phyloP scores from a whole-genome alignment of 495 filamentous ascomycete species.

The Thermothielavioides terrestris region DNA sequence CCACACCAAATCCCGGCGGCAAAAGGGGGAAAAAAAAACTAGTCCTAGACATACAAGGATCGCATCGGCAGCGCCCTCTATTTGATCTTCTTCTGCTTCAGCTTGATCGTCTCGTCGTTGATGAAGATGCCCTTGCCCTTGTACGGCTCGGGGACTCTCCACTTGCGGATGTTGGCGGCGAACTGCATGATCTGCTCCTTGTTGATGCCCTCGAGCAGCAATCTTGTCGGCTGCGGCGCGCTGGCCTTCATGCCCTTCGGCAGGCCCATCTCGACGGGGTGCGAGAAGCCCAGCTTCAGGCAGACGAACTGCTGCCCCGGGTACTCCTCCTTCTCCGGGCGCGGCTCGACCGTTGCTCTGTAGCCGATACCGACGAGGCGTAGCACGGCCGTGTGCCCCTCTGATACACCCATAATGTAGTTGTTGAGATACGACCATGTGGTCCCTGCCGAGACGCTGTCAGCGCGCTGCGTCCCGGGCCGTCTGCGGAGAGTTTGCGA shows the following conservation, averaged over 20 bases:
- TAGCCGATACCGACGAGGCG: constrained; percentile 96
- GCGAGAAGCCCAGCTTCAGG: constrained; percentile 91
- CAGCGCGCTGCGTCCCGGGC: background rate
- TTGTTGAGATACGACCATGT: constrained; percentile 82
- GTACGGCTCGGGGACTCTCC: constrained; percentile 92
- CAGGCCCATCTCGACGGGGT: constrained; percentile 81
- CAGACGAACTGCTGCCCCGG: constrained; percentile 79
- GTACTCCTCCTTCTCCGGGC: constrained; percentile 60
- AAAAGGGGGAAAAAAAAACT: background rate
- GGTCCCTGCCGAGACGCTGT: constrained; percentile 51
- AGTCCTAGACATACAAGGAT: constrained; percentile 11
- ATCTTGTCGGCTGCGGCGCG: constrained; percentile 87
- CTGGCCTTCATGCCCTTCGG: constrained; percentile 78
- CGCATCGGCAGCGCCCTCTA: constrained; percentile 37
- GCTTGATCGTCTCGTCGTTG: constrained; percentile 90
- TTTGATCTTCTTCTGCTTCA: constrained; percentile 99
- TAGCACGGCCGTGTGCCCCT: constrained; percentile 89
- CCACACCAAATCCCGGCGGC: constrained; percentile 1
- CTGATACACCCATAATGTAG: constrained; percentile 84
- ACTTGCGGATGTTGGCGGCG: constrained; percentile 76
- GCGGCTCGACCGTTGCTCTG: constrained; percentile 76
- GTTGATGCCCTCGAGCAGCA: constrained; percentile 79
- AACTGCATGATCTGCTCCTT: constrained; percentile 81
- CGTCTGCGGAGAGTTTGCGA: background rate
- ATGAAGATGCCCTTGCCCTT: constrained; percentile 99